Evolutionary conservation across 352 stramenopile species (phyloP), one percentile per base, ranked within the genome.

Genomic region (Aphanomyces cochlioides): DNA sequence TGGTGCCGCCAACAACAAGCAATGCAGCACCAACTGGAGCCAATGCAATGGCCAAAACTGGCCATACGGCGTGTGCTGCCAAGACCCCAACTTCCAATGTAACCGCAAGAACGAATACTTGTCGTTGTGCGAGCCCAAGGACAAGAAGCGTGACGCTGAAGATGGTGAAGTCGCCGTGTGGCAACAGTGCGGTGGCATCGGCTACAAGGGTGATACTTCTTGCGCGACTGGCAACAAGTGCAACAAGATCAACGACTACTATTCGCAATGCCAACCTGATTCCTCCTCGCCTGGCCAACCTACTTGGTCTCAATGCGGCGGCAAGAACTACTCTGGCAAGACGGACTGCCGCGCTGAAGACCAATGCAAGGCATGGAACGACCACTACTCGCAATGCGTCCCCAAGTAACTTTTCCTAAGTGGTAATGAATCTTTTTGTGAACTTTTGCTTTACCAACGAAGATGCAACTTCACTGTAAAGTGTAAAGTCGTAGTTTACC

Each of bases 41-140:
- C 59, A 67, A 41, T 67, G 59, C 47, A 67, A 67, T 3, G 59
- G 59, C 59, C 59, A 67, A 67, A 67, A 67, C 59, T 67, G 59
- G 59, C 37, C 59, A 19, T n/a, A 34, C n/a, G 59, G 59, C 47
- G 59, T 67, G n/a, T 67, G 59, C 59, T 67, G 59, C 36, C 21
- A 67, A 37, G 36, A 67, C 38, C 15, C 15, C 6, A n/a, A 1
- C 10, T 67, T 67, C 59, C 47, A 53, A 57, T 67, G 59, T 6
- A 60, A 67, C 36, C 1, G 1, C 3, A 67, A 67, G 59, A 58
- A 60, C 59, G 6, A 67, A 28, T 67, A 67, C 59, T 15, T 67
- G 59, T 67, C 59, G 59, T 13, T 67, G 41, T 67, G 59, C 28
- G 59, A 67, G 3, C 59, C 59, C 41, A 67, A 67, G 59, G 6